Evolutionary conservation across 208 protist species (phyloP).

Genomic region (Wallacemonas sp.): DNA sequence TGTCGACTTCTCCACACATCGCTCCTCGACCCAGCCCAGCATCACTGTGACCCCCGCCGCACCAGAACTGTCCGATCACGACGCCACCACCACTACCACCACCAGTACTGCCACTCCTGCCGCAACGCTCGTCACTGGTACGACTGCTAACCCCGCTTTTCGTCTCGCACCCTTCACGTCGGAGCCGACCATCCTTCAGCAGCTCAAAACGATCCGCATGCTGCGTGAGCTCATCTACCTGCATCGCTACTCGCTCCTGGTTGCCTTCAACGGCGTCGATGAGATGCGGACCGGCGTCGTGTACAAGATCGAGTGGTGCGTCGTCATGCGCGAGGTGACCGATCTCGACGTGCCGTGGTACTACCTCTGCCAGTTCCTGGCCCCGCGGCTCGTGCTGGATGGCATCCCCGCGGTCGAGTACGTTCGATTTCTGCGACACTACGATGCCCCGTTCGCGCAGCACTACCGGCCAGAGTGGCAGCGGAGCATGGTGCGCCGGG

Average conservation of each 20-base stretch:
- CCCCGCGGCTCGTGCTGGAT: conserved; percentile 47
- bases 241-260: conserved; percentile 75
- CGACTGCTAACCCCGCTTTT: not conserved
- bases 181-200: conserved; percentile 38
- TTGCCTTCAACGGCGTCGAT: conserved; percentile 73
- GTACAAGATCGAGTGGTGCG: conserved; percentile 86
- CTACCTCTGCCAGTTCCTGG: conserved; percentile 76
- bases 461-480: conserved; percentile 58
- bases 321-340: conserved; percentile 68
- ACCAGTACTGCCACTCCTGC: not conserved
- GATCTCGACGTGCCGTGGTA: conserved; percentile 86
- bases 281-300: conserved; percentile 65
- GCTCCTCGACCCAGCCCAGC: too few relatives aligned
- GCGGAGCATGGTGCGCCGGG: conserved; percentile 35
- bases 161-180: not conserved
- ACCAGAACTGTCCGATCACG: not conserved
- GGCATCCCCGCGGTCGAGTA: conserved; percentile 79
- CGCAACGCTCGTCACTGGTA: not conserved
- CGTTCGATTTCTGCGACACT: conserved; percentile 70
- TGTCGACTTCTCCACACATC: conserved; percentile 6
- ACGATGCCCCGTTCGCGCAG: conserved; percentile 50
- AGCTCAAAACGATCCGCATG: conserved; percentile 51
- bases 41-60: too few relatives aligned
- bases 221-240: conserved; percentile 74
- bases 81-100: not conserved